Base-by-base conservation (phyloP, 192 early-diverging fungal species). In the Entomortierella beljakovae region DNA sequence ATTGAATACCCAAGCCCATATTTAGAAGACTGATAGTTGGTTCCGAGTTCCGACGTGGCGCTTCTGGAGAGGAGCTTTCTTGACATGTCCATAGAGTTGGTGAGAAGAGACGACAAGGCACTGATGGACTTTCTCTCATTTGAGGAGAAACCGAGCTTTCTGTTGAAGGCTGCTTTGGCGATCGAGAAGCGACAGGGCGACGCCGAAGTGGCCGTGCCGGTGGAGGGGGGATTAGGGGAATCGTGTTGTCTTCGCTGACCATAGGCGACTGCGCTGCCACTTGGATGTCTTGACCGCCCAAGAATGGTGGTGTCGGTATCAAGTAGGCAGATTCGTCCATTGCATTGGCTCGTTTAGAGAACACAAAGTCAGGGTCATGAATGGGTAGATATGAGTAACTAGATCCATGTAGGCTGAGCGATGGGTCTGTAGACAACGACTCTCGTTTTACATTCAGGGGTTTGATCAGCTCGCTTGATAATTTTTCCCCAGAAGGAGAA, bases 341-440 rank as follows among this genome's bases (percentile, higher is more conserved):
- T 38, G 13, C 37, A 38, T 38, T 13, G 13, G 37, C 37, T 38
- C 13, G 37, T 38, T 38, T 38, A 6, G 37, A 38, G 32, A 57
- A 57, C 33, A 33, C 55, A 18, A 50, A 63, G 18, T 33, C 29
- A 9, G 61, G 61, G 4, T 63, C 48, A 28, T 63, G 61, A 48
- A 32, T 31, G 2, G 61, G 48, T 6, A 63, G 23, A 29, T 51
- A 23, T 2, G 61, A 63, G 33, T 51, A 51, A n/a, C 15, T 63
- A 11, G 61, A 63, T 9, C 61, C 61, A 34, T 59, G 26, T 16
- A 68, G 15, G 25, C 46, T 58, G 33, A 68, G 20, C 10, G 48
- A 68, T 1, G 57, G 57, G 37, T 51, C 49, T 22, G 61, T 50
- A 20, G 20, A 7, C 28, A 48, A 50, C 6, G 61, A 29, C 15